phyloP scores from a whole-genome alignment of 2,329 filamentous ascomycete species.

The Raffaelea arxii region DNA sequence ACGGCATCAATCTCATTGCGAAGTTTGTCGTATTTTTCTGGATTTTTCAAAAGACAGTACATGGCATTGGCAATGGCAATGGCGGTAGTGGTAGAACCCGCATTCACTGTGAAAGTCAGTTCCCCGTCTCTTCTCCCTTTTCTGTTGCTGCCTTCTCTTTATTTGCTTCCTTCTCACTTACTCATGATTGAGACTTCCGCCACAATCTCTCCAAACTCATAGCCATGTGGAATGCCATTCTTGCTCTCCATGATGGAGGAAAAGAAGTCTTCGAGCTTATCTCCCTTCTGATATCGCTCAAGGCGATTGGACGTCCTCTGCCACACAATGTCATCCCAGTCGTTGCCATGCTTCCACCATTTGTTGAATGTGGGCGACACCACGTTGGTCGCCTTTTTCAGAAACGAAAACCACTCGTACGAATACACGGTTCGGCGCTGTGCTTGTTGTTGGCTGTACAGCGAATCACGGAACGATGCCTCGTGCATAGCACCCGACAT shows the following conservation, averaged over 20 bases:
- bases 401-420: constrained; percentile 38
- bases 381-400: constrained; percentile 36
- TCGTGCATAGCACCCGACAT: constrained; percentile 36
- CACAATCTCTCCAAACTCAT: constrained; percentile 49
- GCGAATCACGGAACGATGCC: constrained; percentile 36
- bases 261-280: constrained; percentile 51
- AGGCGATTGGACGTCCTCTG: constrained; percentile 33
- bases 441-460: constrained; percentile 40
- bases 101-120: constrained; percentile 18
- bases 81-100: constrained; percentile 17
- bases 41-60: constrained; percentile 13
- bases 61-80: constrained; percentile 13
- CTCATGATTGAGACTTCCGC: constrained; percentile 33
- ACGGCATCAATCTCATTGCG: constrained; percentile 5
- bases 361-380: constrained; percentile 31
- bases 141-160: too few species aligned
- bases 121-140: too few species aligned
- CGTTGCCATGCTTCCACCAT: constrained; percentile 27
- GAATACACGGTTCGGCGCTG: constrained; percentile 40
- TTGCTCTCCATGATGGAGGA: constrained; percentile 41
- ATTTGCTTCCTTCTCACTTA: too few species aligned
- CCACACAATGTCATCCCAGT: constrained; percentile 37
- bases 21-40: neutral
- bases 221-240: constrained; percentile 26
- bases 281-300: constrained; percentile 35